These are phyloP conservation scores for Pseudogymnoascus sp. DNA, from an alignment of 2,329 filamentous ascomycete species.

Conservation along the genomic window DNA sequence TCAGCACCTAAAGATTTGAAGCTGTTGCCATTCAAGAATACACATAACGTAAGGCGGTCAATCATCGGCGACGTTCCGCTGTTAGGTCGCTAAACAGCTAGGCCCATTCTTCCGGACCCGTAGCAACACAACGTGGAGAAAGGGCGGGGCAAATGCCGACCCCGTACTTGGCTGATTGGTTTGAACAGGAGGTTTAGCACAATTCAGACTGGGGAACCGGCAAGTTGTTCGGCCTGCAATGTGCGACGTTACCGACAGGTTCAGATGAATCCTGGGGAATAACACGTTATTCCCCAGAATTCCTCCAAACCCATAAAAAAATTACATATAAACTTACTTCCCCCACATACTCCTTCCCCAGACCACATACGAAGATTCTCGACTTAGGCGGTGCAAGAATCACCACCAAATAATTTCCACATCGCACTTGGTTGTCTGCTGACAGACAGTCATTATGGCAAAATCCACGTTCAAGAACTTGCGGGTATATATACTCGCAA, in stretches of 20 bases:
- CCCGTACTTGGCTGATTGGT: not conserved
- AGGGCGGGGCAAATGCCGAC: not conserved
- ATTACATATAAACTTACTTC: not conserved
- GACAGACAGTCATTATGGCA: not conserved
- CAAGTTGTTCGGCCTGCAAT: not conserved
- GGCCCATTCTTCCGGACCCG: no score
- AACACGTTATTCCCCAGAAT: not conserved
- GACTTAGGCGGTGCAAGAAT: not conserved
- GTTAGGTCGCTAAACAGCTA: not conserved
- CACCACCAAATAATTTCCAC: not conserved
- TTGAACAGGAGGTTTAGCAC: not conserved
- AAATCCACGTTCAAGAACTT: not conserved
- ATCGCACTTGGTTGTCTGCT: not conserved
- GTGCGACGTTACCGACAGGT: not conserved
- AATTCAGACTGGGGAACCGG: not conserved
- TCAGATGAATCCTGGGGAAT: not conserved
- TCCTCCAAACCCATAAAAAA: not conserved
- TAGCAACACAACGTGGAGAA: no score
- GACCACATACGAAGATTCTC: not conserved
- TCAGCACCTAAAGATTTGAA: not conserved
- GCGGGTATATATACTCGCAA: conserved; percentile 10
- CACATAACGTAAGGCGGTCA: not conserved
- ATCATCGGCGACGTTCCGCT: not conserved
- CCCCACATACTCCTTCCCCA: not conserved
- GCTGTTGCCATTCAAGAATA: not conserved